These are phyloP conservation scores for Colletotrichum musae DNA, from an alignment of 2,329 filamentous ascomycete genomes.

Conservation along the genomic window DNA sequence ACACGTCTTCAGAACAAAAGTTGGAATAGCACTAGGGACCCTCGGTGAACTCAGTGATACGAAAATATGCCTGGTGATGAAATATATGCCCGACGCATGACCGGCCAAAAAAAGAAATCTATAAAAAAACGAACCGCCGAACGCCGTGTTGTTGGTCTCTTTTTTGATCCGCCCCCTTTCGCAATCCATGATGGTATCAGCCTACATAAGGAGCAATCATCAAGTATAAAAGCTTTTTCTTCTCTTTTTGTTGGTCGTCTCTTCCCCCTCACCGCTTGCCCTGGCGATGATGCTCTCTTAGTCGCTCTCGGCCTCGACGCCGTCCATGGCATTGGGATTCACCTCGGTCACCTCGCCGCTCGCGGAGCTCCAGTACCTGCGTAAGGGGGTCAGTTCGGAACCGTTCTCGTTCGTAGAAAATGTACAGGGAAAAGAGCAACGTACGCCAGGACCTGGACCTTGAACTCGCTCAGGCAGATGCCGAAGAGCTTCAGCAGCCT, in stretches of 20 bases:
- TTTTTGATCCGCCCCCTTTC: constrained; percentile 37
- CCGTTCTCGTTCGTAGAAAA: background rate
- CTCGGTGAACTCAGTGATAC: no score
- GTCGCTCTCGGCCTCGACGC: constrained; percentile 47
- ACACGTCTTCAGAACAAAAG: no score
- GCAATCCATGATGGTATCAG: constrained; percentile 44
- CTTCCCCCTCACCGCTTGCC: background rate
- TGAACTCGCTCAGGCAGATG: constrained; percentile 91
- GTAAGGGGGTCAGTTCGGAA: constrained; percentile 8
- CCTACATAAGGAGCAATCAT: constrained; percentile 42
- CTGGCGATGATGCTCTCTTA: constrained; percentile 1
- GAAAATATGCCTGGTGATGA: background rate
- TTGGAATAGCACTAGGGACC: no score
- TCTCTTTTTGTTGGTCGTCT: constrained; percentile 17
- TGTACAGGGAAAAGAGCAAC: constrained; percentile 47
- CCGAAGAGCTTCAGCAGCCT: constrained; percentile 94
- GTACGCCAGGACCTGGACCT: constrained; percentile 82
- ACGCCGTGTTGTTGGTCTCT: constrained; percentile 30
- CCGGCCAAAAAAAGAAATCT: constrained; percentile 16
- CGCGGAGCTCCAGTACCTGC: constrained; percentile 74
- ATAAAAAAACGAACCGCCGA: constrained; percentile 26
- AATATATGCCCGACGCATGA: constrained; percentile 30
- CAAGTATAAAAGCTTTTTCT: constrained; percentile 38
- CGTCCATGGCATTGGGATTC: constrained; percentile 57
- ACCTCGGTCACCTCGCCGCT: constrained; percentile 72